phyloP scores from a whole-genome alignment of 805 yeast genomes.

The Saturnispora silvae region DNA sequence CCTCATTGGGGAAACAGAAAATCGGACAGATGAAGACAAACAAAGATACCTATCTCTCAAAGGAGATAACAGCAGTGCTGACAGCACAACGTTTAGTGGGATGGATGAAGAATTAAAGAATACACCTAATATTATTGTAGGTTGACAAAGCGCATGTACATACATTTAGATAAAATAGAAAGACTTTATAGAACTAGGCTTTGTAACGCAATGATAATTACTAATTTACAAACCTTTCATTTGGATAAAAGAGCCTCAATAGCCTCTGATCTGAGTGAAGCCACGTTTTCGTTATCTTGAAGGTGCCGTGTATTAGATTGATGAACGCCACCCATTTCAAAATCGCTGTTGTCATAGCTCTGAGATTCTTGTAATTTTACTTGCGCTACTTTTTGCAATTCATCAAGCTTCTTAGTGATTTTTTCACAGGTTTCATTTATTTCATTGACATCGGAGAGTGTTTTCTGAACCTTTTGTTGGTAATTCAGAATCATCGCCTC shows the following conservation, averaged over 20 bases:
- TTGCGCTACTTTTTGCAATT: slow-evolving; percentile 11
- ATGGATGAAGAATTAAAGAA: background rate
- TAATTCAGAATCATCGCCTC: slow-evolving; percentile 76
- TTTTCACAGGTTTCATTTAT: slow-evolving; percentile 32
- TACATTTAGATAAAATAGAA: too few species aligned
- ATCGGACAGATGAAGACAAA: slow-evolving; percentile 10
- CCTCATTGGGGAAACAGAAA: slow-evolving; percentile 17
- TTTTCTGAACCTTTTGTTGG: slow-evolving; percentile 44
- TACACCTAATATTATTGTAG: too few species aligned
- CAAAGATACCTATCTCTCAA: slow-evolving; percentile 3
- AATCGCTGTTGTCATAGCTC: too few species aligned
- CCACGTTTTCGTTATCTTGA: slow-evolving; percentile 1
- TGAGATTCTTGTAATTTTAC: background rate
- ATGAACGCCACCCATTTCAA: too few species aligned
- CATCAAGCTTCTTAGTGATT: slow-evolving; percentile 29
- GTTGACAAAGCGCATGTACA: too few species aligned
- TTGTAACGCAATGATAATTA: too few species aligned
- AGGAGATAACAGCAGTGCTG: background rate
- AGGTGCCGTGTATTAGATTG: background rate
- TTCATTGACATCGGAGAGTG: slow-evolving; percentile 27
- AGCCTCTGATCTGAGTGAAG: background rate
- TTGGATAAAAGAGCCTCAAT: background rate
- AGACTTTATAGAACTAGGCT: slow-evolving; percentile 1
- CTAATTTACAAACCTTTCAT: too few species aligned
- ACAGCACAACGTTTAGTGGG: background rate